Evolutionary conservation across 148 eudicot species (phyloP).

Genomic region (Euryodendron excelsum): DNA sequence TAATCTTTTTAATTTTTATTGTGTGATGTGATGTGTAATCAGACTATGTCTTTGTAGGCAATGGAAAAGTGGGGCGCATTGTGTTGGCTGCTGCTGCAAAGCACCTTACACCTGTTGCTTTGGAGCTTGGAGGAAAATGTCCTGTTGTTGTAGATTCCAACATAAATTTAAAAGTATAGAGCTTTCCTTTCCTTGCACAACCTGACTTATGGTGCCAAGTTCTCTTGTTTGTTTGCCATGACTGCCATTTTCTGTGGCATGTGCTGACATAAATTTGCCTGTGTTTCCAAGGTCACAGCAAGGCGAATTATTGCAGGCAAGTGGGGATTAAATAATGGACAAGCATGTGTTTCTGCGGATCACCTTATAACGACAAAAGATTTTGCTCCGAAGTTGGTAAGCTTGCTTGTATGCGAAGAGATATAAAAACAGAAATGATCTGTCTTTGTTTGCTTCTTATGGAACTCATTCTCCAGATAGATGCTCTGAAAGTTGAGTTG

Average conservation of each 20-base stretch:
- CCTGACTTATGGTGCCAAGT: not conserved
- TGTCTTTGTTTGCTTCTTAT: not conserved
- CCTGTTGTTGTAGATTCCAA: slow-evolving; percentile 58
- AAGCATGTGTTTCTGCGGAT: slow-evolving; percentile 63
- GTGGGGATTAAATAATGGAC: slow-evolving; percentile 69
- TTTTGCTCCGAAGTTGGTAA: slow-evolving; percentile 60
- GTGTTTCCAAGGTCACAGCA: slow-evolving; percentile 42
- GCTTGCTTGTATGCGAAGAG: not conserved
- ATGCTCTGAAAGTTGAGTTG: slow-evolving; percentile 41
- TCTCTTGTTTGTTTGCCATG: not conserved
- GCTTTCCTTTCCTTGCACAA: not conserved
- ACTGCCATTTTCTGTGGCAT: not conserved
- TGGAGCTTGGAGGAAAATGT: slow-evolving; percentile 80
- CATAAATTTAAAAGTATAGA: slow-evolving; percentile 34
- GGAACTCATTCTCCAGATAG: slow-evolving; percentile 34
- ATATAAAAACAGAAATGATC: not conserved
- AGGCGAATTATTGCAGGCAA: slow-evolving; percentile 54
- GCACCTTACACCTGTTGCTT: slow-evolving; percentile 65
- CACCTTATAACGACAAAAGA: slow-evolving; percentile 55
- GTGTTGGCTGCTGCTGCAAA: slow-evolving; percentile 65
- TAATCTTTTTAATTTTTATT: not conserved
- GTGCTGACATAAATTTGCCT: not conserved
- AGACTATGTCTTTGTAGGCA: slow-evolving; percentile 33
- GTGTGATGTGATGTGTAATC: not conserved
- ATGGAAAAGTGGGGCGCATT: slow-evolving; percentile 55